A percentile compares a stretch with the other conserved stretches of the same genome.
phyloP scores from a whole-genome alignment of 2,329 filamentous ascomycete genomes.

The Monilinia aucupariae region DNA sequence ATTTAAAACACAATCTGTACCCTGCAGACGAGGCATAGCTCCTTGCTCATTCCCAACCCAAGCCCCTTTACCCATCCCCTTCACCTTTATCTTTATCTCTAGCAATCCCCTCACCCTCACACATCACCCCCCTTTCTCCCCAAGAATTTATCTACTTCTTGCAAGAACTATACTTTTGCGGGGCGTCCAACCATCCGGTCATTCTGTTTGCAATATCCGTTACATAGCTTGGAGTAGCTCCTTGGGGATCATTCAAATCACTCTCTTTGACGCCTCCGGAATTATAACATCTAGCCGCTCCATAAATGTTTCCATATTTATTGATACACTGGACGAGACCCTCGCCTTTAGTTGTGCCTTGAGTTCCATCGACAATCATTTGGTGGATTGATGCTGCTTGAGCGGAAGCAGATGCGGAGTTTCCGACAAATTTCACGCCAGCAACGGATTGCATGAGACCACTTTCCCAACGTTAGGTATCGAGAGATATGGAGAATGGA shows the following conservation, averaged over 20 bases:
- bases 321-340: conserved; percentile 30
- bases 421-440: conserved; percentile 24
- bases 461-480: conserved; percentile 8
- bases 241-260: conserved; percentile 28
- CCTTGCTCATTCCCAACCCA: neutral
- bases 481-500: neutral
- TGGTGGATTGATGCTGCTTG: conserved; percentile 27
- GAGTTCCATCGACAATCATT: conserved; percentile 34
- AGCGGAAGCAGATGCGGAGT: conserved; percentile 22
- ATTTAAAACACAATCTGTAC: too few species aligned
- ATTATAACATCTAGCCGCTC: conserved; percentile 32
- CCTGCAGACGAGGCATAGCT: neutral
- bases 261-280: conserved; percentile 29
- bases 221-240: conserved; percentile 32
- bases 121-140: too few species aligned
- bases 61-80: neutral
- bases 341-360: conserved; percentile 28
- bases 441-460: conserved; percentile 31
- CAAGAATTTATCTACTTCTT: neutral
- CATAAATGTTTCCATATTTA: conserved; percentile 31
- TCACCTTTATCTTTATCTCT: neutral
- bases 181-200: conserved; percentile 16
- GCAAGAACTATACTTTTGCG: conserved; percentile 2
- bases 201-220: conserved; percentile 33
- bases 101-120: too few species aligned